A percentile compares a stretch with the other conserved stretches of the same genome.
These are phyloP conservation scores for Antitrichia curtipendula DNA, from an alignment of 225 moss, liverwort and hornwort genomes.

Conservation along the genomic window DNA sequence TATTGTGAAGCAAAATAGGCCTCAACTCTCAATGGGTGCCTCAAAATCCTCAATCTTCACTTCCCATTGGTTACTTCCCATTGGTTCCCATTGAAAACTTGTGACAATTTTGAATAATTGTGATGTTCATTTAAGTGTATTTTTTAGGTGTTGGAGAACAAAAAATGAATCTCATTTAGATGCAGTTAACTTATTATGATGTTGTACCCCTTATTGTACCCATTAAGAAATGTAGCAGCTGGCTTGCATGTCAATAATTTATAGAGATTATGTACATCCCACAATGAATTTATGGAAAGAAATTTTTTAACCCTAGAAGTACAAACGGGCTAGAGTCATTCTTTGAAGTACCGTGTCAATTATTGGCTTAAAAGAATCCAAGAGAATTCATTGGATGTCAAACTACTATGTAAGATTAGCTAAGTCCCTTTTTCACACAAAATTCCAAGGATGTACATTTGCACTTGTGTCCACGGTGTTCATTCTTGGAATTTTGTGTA, in stretches of 20 bases:
- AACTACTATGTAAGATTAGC: neutral
- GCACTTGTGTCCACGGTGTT: no score
- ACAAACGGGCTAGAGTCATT: fast-evolving
- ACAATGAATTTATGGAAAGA: no score
- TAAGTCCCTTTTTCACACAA: neutral
- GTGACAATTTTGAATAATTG: no score
- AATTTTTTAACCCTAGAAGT: neutral
- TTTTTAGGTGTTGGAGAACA: neutral
- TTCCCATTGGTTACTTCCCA: no score
- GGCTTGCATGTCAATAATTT: neutral
- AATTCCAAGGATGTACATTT: neutral
- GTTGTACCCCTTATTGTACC: no score
- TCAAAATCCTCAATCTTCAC: no score
- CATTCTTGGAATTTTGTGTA: neutral
- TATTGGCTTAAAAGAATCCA: neutral
- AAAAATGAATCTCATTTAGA: neutral
- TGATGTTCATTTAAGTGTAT: no score
- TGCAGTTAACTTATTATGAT: neutral
- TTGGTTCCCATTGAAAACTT: no score
- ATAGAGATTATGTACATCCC: neutral
- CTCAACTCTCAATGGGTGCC: no score
- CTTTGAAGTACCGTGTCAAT: fast-evolving
- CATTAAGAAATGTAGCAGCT: neutral
- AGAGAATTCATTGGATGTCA: neutral
- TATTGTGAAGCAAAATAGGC: no score